A percentile compares a stretch with the other conserved stretches of the same genome.
Evolutionary conservation across 768 basidiomycete genomes (phyloP).

Genomic region (Lepiota venenata): DNA sequence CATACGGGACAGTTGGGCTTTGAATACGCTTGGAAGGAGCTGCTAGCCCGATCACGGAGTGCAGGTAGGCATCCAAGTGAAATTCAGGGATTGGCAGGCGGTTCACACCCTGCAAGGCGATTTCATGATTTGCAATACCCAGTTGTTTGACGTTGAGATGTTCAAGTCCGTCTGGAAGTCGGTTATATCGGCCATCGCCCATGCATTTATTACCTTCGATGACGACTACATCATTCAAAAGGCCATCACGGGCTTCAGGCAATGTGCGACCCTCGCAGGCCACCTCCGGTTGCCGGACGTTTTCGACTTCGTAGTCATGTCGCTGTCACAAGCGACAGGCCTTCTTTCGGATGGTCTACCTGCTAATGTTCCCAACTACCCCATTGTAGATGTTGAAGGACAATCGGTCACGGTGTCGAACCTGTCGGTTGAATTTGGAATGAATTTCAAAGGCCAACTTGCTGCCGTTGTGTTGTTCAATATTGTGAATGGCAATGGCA

Average conservation of each 20-base stretch:
- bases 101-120: conserved; percentile 37
- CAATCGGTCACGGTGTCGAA: conserved; percentile 89
- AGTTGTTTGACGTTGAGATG: conserved; percentile 86
- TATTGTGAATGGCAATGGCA: conserved; percentile 94
- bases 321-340: conserved; percentile 88
- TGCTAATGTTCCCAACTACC: conserved; percentile 75
- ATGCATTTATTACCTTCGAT: conserved; percentile 93
- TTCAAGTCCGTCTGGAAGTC: conserved; percentile 94
- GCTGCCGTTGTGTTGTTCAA: conserved; percentile 97
- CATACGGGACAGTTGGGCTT: conserved; percentile 96
- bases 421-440: conserved; percentile 90
- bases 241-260: conserved; percentile 93
- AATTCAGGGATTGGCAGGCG: neutral
- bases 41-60: conserved; percentile 76
- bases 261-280: conserved; percentile 91
- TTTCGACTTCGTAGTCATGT: conserved; percentile 94
- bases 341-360: conserved; percentile 74
- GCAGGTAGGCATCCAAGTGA: conserved; percentile 51
- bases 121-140: conserved; percentile 75
- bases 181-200: conserved; percentile 90
- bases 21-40: conserved; percentile 98
- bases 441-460: conserved; percentile 91
- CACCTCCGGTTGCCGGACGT: conserved; percentile 90
- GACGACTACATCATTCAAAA: conserved; percentile 97
- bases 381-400: conserved; percentile 85